Conservation (phyloP, 163 green algal genomes). For the Chloromonas sp. region DNA sequence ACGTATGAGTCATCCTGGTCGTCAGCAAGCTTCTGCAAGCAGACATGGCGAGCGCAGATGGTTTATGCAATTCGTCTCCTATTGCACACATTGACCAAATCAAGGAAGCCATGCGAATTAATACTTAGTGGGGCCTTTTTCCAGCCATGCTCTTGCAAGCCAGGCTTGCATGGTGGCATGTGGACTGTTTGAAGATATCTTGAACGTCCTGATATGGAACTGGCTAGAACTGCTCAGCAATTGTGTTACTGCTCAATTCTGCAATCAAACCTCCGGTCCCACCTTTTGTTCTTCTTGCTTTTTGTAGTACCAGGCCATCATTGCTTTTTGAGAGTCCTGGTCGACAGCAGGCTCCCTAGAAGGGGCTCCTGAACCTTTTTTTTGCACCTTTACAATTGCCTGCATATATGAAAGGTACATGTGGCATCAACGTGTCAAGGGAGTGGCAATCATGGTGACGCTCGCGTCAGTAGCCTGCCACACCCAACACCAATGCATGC, state of each 20-base stretch:
- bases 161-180: not conserved
- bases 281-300: constrained; percentile 83
- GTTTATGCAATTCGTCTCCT: not conserved
- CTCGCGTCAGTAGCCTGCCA: too few relatives aligned
- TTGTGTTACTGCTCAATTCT: too few relatives aligned
- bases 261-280: too few relatives aligned
- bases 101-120: not conserved
- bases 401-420: not conserved
- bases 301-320: constrained; percentile 83
- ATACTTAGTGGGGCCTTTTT: not conserved
- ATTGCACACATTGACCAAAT: not conserved
- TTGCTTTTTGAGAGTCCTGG: constrained; percentile 76
- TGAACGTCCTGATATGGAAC: too few relatives aligned
- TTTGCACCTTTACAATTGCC: constrained; percentile 64
- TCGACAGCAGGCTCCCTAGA: constrained; percentile 65
- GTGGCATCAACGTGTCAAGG: too few relatives aligned
- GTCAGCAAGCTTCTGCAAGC: constrained; percentile 52
- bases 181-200: too few relatives aligned
- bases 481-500: too few relatives aligned
- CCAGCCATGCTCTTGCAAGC: not conserved
- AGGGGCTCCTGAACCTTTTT: constrained; percentile 67
- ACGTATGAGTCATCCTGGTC: constrained; percentile 74
- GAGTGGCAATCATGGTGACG: too few relatives aligned
- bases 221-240: too few relatives aligned
- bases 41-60: not conserved